Percentiles rank a stretch among this genome's conserved stretches.
Conservation (phyloP, 495 filamentous ascomycete genomes). For the Beverwykella pulmonaria region DNA sequence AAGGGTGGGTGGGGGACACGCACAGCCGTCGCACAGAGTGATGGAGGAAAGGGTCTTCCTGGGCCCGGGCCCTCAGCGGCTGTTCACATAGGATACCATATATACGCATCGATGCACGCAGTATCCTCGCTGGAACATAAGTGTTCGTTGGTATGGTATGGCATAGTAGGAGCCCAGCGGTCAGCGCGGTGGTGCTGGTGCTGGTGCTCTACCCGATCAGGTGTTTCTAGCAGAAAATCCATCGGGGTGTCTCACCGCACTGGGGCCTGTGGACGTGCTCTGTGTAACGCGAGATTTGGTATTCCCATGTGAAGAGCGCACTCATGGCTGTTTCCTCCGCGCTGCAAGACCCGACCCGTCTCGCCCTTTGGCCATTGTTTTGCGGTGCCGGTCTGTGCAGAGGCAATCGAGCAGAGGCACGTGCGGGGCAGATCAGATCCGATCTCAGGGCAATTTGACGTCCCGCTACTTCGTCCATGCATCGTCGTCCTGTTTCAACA, state of each 20-base stretch:
- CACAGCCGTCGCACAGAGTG: background rate
- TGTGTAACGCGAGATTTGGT: background rate
- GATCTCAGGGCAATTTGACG: conserved; percentile 1
- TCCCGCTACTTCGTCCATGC: background rate
- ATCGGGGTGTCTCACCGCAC: background rate
- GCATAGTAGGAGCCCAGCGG: background rate
- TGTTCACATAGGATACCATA: background rate
- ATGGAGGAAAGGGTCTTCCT: background rate
- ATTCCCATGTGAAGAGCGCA: background rate
- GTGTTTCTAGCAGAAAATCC: background rate
- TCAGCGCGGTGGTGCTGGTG: background rate
- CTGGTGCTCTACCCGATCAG: background rate
- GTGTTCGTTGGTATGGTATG: too few species aligned
- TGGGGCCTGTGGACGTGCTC: background rate
- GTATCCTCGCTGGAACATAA: background rate
- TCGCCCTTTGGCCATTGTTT: background rate
- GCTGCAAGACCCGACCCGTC: background rate
- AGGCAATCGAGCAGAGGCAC: background rate
- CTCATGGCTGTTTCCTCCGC: background rate
- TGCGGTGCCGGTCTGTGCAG: background rate
- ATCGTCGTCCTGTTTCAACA: background rate
- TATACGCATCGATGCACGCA: background rate
- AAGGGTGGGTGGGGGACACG: background rate
- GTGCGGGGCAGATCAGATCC: background rate
- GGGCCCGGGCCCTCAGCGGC: background rate